Evolutionary conservation across 345 rosid genomes (phyloP).

Genomic region (Gossypium thurberi): DNA sequence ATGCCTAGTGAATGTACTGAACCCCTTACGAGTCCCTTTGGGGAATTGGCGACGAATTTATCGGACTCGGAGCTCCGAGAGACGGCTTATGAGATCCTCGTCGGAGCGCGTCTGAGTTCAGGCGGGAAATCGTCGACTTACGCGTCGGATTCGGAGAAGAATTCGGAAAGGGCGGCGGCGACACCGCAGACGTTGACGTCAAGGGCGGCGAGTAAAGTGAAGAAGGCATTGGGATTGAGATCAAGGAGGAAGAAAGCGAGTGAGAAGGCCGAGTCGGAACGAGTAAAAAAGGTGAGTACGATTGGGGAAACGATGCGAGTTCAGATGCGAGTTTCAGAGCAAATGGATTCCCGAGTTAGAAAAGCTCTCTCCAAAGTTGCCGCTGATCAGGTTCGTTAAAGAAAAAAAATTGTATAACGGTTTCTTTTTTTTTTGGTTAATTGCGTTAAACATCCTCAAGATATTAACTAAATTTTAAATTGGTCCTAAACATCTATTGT

Average conservation of each 20-base stretch:
- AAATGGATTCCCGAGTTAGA: slow-evolving; percentile 71
- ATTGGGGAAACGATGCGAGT: slow-evolving; percentile 71
- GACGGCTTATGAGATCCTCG: slow-evolving; percentile 87
- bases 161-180: slow-evolving; percentile 16
- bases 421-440: background rate
- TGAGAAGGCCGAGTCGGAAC: slow-evolving; percentile 31
- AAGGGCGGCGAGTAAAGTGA: slow-evolving; percentile 79
- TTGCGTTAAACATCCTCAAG: background rate
- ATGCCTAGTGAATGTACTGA: slow-evolving; percentile 22
- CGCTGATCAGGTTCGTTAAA: slow-evolving; percentile 63
- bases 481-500: background rate
- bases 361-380: slow-evolving; percentile 77
- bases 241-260: slow-evolving; percentile 29
- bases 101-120: slow-evolving; percentile 59
- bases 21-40: slow-evolving; percentile 49
- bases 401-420: background rate
- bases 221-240: slow-evolving; percentile 88
- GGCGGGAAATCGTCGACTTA: slow-evolving; percentile 60
- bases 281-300: slow-evolving; percentile 44
- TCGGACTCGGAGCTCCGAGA: slow-evolving; percentile 76
- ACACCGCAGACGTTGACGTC: slow-evolving; percentile 46
- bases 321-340: slow-evolving; percentile 81
- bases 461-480: background rate
- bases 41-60: slow-evolving; percentile 38
- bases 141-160: slow-evolving; percentile 45